These are phyloP conservation scores for Euphrasia confusa DNA, from an alignment of 257 asterid species.

Conservation along the genomic window DNA sequence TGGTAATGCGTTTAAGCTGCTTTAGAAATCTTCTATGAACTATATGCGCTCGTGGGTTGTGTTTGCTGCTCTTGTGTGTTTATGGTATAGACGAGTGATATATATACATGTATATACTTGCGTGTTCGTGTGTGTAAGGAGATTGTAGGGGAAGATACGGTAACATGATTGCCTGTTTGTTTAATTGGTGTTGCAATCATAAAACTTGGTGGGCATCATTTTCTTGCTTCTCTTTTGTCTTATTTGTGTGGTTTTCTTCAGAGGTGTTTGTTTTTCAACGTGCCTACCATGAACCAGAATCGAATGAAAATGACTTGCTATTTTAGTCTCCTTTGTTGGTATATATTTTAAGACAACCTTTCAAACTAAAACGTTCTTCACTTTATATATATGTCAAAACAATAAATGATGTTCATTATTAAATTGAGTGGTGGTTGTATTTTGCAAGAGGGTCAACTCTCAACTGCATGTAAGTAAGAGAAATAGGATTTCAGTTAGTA, in stretches of 20 bases:
- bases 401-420: neutral
- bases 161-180: slow-evolving; percentile 1
- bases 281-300: slow-evolving; percentile 47
- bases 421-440: no score
- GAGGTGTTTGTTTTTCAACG: slow-evolving; percentile 40
- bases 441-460: no score
- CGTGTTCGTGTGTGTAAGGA: neutral
- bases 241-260: slow-evolving; percentile 27
- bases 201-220: slow-evolving; percentile 36
- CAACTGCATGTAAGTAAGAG: no score
- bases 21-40: neutral
- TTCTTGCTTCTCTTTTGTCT: slow-evolving; percentile 30
- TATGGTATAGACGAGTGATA: no score
- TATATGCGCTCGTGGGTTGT: neutral
- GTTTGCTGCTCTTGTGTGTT: no score
- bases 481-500: no score
- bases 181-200: slow-evolving; percentile 21
- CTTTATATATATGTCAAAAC: neutral
- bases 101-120: neutral
- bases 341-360: neutral
- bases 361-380: no score
- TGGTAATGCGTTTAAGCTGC: slow-evolving; percentile 17
- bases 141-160: neutral
- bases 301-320: neutral
- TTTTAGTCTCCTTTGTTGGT: neutral